Conservation (phyloP, 2,329 filamentous ascomycete genomes). For the Aschersonia sp. region DNA sequence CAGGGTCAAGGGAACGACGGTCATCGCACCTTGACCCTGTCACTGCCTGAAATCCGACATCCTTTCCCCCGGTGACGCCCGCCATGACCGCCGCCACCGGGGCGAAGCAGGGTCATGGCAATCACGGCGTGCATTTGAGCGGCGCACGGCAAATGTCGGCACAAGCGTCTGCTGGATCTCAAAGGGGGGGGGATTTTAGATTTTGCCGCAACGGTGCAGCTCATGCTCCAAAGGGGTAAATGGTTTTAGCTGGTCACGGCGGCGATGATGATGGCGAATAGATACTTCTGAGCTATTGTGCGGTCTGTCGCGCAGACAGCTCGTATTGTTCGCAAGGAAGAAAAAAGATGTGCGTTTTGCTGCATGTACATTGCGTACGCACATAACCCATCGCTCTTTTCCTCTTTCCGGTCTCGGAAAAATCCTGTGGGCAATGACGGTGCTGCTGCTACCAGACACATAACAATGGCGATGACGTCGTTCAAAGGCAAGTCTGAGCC, state of each 20-base stretch:
- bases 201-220: not conserved
- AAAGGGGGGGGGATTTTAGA: not conserved
- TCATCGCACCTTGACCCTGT: conserved; percentile 25
- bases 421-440: not conserved
- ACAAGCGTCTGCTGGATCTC: not conserved
- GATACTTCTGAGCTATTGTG: conserved; percentile 57
- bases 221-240: not conserved
- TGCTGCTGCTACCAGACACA: not conserved
- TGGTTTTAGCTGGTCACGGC: not conserved
- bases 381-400: conserved; percentile 26
- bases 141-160: conserved; percentile 1
- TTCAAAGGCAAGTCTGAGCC: conserved; percentile 2
- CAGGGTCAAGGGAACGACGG: conserved; percentile 53
- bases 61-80: not conserved
- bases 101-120: not conserved
- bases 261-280: conserved; percentile 53
- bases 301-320: not conserved
- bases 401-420: not conserved
- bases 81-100: not conserved
- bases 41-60: not conserved
- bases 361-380: conserved; percentile 8
- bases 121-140: not conserved
- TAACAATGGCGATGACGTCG: not conserved
- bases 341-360: conserved; percentile 31
- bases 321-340: not conserved